A percentile compares a stretch with the other conserved stretches of the same genome.
Conservation (phyloP, 2,329 filamentous ascomycete species). For the Diaporthe longicolla region DNA sequence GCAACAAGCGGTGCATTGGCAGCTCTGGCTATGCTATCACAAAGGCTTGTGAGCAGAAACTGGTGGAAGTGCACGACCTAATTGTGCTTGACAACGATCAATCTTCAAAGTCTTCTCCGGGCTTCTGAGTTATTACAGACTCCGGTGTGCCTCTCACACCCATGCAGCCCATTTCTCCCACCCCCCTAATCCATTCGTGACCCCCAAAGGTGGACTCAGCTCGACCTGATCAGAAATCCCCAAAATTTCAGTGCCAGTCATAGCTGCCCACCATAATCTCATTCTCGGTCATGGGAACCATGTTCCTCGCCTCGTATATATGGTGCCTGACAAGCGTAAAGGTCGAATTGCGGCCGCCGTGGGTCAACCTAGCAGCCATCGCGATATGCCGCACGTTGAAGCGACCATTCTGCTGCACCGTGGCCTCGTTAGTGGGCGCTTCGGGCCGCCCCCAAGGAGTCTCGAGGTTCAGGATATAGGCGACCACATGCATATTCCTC, state of each 20-base stretch:
- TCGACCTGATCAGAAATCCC: conserved; percentile 1
- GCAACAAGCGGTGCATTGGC: too few species aligned
- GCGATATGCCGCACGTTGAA: background rate
- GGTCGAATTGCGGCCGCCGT: background rate
- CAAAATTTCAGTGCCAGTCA: background rate
- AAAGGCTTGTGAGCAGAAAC: too few species aligned
- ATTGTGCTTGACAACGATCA: too few species aligned
- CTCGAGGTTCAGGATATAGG: background rate
- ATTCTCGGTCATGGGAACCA: background rate
- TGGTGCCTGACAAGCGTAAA: background rate
- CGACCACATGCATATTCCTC: background rate
- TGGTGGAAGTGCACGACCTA: too few species aligned
- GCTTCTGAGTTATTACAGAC: too few species aligned
- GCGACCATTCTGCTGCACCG: background rate
- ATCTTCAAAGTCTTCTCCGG: too few species aligned
- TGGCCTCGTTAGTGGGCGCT: background rate
- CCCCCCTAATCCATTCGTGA: background rate
- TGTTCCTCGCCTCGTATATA: background rate
- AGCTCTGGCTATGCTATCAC: too few species aligned
- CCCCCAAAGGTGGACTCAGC: background rate
- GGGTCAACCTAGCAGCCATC: background rate
- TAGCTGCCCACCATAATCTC: conserved; percentile 1
- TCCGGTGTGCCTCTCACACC: background rate
- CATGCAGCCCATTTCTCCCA: too few species aligned
- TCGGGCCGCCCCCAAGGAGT: background rate